Percentiles rank a stretch among this genome's conserved stretches.
Conservation (phyloP, 108 stramenopile species). For the Cylindrotheca closterium region DNA sequence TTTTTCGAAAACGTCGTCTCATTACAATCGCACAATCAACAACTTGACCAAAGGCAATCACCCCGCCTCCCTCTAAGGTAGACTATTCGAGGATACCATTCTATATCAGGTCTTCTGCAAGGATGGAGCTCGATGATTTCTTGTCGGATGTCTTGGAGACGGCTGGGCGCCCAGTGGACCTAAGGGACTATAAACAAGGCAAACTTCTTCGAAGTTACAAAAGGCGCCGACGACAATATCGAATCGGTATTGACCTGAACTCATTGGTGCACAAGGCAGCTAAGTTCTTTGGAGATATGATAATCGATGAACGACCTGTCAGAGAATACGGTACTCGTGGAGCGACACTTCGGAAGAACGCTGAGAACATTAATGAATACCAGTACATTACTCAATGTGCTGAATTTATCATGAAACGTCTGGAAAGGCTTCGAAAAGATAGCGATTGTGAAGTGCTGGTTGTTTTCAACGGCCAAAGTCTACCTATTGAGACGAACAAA, state of each 20-base stretch:
- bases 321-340: conserved; percentile 74
- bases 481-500: conserved; percentile 56
- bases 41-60: too few relatives aligned
- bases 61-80: too few relatives aligned
- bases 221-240: conserved; percentile 29
- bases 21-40: too few relatives aligned
- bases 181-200: conserved; percentile 15
- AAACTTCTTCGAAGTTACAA: conserved; percentile 2
- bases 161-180: conserved; percentile 36
- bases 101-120: not conserved
- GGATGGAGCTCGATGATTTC: conserved; percentile 58
- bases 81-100: too few relatives aligned
- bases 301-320: conserved; percentile 75
- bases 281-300: conserved; percentile 47
- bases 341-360: too few relatives aligned
- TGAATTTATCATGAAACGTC: conserved; percentile 37
- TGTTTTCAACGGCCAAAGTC: conserved; percentile 75
- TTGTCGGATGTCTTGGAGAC: conserved; percentile 54
- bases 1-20: too few relatives aligned
- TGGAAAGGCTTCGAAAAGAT: conserved; percentile 42
- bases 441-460: conserved; percentile 52
- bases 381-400: too few relatives aligned
- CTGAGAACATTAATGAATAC: too few relatives aligned
- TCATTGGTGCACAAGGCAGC: conserved; percentile 68
- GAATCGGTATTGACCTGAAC: conserved; percentile 70